phyloP scores from a whole-genome alignment of 306 rosid species.

The Lupinus albus region DNA sequence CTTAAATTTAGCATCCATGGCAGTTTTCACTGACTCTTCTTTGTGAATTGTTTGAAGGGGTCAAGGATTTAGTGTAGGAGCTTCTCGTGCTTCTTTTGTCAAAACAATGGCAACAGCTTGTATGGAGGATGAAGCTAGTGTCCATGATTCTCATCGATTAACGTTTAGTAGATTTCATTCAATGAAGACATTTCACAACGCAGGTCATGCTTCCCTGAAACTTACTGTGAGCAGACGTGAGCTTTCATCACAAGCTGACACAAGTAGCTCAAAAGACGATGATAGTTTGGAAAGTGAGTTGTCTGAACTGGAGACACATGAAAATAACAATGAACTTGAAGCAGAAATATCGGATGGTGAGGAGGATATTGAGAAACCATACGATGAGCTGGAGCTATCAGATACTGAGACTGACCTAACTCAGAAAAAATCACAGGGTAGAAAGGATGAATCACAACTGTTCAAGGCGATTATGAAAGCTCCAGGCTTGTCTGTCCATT shows the following conservation, averaged over 20 bases:
- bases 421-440: constrained; percentile 32
- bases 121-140: constrained; percentile 36
- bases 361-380: constrained; percentile 45
- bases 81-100: constrained; percentile 41
- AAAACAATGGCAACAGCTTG: constrained; percentile 37
- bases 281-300: constrained; percentile 60
- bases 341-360: constrained; percentile 46
- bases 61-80: constrained; percentile 44
- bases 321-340: constrained; percentile 42
- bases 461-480: constrained; percentile 50
- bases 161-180: constrained; percentile 27
- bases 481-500: constrained; percentile 51
- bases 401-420: constrained; percentile 46
- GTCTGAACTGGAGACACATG: constrained; percentile 57
- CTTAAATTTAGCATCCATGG: neutral
- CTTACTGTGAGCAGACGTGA: constrained; percentile 41
- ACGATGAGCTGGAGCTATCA: constrained; percentile 51
- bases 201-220: constrained; percentile 38
- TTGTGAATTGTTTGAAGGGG: constrained; percentile 47
- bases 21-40: constrained; percentile 23
- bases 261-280: constrained; percentile 61
- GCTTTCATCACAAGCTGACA: constrained; percentile 81
- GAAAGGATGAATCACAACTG: constrained; percentile 42
- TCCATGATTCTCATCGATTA: constrained; percentile 41
- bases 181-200: constrained; percentile 35